Percentiles rank a stretch among this genome's conserved stretches.
Evolutionary conservation across 2,329 filamentous ascomycete species (phyloP).

Genomic region (Arachnomyces sp.): DNA sequence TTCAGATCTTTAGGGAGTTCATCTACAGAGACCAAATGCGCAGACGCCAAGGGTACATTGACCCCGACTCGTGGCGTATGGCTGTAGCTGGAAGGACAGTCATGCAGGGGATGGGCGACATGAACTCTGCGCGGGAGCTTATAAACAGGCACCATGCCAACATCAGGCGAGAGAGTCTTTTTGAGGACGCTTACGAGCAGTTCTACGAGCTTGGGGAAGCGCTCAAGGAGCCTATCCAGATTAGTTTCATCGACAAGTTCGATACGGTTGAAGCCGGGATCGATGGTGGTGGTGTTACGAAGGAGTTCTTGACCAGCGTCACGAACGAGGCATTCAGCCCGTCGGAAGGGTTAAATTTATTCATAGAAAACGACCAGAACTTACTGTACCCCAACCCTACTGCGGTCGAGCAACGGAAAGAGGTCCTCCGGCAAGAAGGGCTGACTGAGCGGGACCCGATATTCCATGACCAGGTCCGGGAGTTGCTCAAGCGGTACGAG

Average conservation of each 20-base stretch:
- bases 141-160: conserved; percentile 61
- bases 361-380: conserved; percentile 76
- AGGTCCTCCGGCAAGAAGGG: conserved; percentile 46
- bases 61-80: conserved; percentile 68
- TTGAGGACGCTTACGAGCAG: conserved; percentile 74
- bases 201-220: conserved; percentile 76
- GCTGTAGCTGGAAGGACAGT: conserved; percentile 42
- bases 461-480: conserved; percentile 50
- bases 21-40: conserved; percentile 73
- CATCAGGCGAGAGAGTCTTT: conserved; percentile 69
- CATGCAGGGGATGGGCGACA: conserved; percentile 33
- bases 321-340: conserved; percentile 74
- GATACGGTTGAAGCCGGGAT: conserved; percentile 83
- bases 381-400: conserved; percentile 82
- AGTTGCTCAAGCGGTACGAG: conserved; percentile 68
- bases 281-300: conserved; percentile 92
- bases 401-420: conserved; percentile 60
- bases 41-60: conserved; percentile 58
- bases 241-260: conserved; percentile 91
- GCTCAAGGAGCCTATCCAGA: conserved; percentile 90
- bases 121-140: conserved; percentile 30
- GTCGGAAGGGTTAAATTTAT: conserved; percentile 53
- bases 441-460: conserved; percentile 46
- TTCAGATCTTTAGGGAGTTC: conserved; percentile 89
- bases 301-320: conserved; percentile 87